These are phyloP conservation scores for Tardiomyces depauwii DNA, from an alignment of 1,139 yeast species.

Conservation along the genomic window DNA sequence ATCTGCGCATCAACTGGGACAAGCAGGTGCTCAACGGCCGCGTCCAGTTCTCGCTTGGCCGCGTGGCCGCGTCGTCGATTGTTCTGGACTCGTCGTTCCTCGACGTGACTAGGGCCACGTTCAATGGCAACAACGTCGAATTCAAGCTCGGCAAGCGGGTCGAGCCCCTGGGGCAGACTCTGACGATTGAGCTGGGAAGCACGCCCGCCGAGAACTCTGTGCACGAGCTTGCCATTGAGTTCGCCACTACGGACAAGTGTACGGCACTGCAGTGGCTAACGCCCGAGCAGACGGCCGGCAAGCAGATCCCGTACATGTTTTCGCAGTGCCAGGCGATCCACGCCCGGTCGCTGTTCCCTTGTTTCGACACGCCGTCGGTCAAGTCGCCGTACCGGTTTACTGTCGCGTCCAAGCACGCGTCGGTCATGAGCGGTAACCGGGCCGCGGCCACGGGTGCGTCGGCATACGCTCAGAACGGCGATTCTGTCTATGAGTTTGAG, in stretches of 20 bases:
- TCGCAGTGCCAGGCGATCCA: slow-evolving; percentile 91
- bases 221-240: slow-evolving; percentile 35
- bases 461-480: slow-evolving; percentile 5
- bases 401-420: slow-evolving; percentile 53
- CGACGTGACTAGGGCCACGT: slow-evolving; percentile 33
- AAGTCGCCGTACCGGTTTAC: slow-evolving; percentile 54
- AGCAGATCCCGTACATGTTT: slow-evolving; percentile 61
- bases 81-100: slow-evolving; percentile 63
- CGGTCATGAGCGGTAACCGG: slow-evolving; percentile 60
- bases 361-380: slow-evolving; percentile 83
- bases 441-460: slow-evolving; percentile 6
- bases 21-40: slow-evolving; percentile 41
- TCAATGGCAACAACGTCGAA: slow-evolving; percentile 30
- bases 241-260: slow-evolving; percentile 59
- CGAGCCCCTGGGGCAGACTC: slow-evolving; percentile 61
- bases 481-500: slow-evolving; percentile 35
- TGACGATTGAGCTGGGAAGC: slow-evolving; percentile 29
- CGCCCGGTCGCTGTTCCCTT: slow-evolving; percentile 79
- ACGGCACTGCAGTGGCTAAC: slow-evolving; percentile 83
- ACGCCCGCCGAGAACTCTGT: slow-evolving; percentile 10
- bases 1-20: slow-evolving; percentile 47
- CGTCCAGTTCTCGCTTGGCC: slow-evolving; percentile 37
- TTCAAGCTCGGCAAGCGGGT: slow-evolving; percentile 37
- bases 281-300: slow-evolving; percentile 70
- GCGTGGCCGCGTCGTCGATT: slow-evolving; percentile 23